Conservation (phyloP, 768 basidiomycete genomes). For the Hortiboletus campestris region DNA sequence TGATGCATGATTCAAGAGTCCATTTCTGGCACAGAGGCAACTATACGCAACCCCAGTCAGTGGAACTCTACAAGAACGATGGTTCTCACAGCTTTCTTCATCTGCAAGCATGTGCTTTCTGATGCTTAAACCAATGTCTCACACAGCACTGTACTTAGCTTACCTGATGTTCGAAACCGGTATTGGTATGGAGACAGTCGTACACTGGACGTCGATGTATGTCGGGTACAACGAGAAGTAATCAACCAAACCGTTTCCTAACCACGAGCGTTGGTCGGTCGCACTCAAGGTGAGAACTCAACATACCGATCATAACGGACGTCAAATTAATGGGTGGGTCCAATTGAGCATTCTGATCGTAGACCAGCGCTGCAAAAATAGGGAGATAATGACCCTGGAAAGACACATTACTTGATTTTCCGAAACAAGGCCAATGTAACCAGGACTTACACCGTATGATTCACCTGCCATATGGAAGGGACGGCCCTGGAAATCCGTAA, state of each 20-base stretch:
- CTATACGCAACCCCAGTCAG: slow-evolving; percentile 30
- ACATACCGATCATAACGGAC: slow-evolving; percentile 44
- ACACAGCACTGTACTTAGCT: background rate
- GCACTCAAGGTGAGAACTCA: background rate
- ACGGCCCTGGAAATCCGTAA: slow-evolving; percentile 63
- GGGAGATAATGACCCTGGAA: slow-evolving; percentile 49
- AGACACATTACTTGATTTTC: background rate
- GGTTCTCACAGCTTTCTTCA: slow-evolving; percentile 37
- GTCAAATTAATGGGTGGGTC: slow-evolving; percentile 41
- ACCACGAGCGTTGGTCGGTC: background rate
- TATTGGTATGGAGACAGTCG: slow-evolving; percentile 38
- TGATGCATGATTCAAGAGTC: slow-evolving; percentile 55
- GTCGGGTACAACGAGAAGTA: slow-evolving; percentile 36
- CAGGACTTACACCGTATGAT: slow-evolving; percentile 43
- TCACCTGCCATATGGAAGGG: slow-evolving; percentile 56
- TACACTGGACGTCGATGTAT: slow-evolving; percentile 53
- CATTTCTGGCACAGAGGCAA: slow-evolving; percentile 65
- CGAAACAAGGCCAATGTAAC: background rate
- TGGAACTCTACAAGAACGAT: background rate
- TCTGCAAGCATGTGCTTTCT: slow-evolving; percentile 34
- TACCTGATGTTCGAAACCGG: slow-evolving; percentile 28
- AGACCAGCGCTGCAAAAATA: slow-evolving; percentile 41
- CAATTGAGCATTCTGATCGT: slow-evolving; percentile 40
- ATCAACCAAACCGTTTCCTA: slow-evolving; percentile 43
- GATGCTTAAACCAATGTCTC: background rate